A percentile compares a stretch with the other conserved stretches of the same genome.
Evolutionary conservation across 257 asterid genomes (phyloP).

Genomic region (Oldenlandia corymbosa): DNA sequence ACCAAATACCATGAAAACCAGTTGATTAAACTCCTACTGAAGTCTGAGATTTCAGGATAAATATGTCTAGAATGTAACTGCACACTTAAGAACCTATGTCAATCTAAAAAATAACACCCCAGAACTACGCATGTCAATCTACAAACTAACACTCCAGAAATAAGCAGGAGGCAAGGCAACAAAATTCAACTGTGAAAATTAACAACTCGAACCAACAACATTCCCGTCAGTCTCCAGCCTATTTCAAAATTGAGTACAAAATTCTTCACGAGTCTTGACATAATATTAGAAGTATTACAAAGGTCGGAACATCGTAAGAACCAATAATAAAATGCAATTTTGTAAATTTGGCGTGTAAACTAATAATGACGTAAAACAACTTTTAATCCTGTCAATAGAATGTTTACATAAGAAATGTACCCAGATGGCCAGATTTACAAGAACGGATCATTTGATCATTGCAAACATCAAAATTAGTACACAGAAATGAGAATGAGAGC

Average conservation of each 20-base stretch:
- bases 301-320: background rate
- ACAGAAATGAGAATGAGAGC: background rate
- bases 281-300: background rate
- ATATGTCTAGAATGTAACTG: background rate
- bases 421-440: background rate
- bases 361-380: conserved; percentile 1
- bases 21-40: background rate
- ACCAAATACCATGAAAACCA: background rate
- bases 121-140: no score
- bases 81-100: background rate
- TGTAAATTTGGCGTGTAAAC: background rate
- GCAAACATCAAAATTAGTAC: background rate
- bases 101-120: no score
- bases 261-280: background rate
- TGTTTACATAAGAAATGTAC: background rate
- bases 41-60: background rate
- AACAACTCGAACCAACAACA: background rate
- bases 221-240: background rate
- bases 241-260: background rate
- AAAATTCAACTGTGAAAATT: background rate
- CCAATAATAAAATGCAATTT: background rate
- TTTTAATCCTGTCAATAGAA: background rate
- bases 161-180: background rate
- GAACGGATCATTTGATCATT: background rate
- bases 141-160: no score